Evolutionary conservation across 1,284 basidiomycete species (phyloP), one percentile per base, ranked within the genome.

Genomic region (Fomes fomentarius): DNA sequence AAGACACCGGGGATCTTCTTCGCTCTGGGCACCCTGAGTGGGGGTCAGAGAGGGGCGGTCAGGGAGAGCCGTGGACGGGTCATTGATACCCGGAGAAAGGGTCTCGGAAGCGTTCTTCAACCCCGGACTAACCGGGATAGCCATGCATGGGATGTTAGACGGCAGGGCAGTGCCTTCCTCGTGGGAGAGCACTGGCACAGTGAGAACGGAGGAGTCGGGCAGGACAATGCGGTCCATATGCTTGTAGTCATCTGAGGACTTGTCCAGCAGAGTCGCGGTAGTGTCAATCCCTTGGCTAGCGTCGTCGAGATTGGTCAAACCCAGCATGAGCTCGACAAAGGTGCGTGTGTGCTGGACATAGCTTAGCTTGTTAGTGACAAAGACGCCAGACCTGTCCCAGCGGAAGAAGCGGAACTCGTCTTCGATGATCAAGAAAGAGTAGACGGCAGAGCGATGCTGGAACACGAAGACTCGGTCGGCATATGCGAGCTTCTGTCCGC

Each of bases 351-450:
- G 7, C 7, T 47, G 24, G 9, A 48, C 35, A 21, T 55, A 59
- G 37, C 55, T 39, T 21, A 49, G 7, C 1, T 42, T 34, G 3
- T 50, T 41, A 15, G 39, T 52, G 37, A 47, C 47, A 17, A 58
- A 38, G 4, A 38, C 30, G 25, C 50, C 57, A 10, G 58, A 47
- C 2, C 54, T 17, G 35, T 60, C 58, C 58, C 58, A 60, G 17
- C 54, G 58, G 19, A 52, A 22, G 24, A 53, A 22, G 5, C 58
- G 58, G 30, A 50, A 31, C 17, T n/a, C 22, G 2, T n/a, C 19
- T 25, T 52, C 51, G 25, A 46, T 50, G n/a, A 60, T 30, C 8
- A 54, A 43, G 34, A 60, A 42, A 24, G 33, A 24, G 45, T 24
- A 60, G 22, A 56, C 44, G 12, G 37, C 46, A 12, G 42, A 45